Base-by-base conservation (phyloP, 2,329 filamentous ascomycete genomes). In the Colletotrichum lindemuthianum region DNA sequence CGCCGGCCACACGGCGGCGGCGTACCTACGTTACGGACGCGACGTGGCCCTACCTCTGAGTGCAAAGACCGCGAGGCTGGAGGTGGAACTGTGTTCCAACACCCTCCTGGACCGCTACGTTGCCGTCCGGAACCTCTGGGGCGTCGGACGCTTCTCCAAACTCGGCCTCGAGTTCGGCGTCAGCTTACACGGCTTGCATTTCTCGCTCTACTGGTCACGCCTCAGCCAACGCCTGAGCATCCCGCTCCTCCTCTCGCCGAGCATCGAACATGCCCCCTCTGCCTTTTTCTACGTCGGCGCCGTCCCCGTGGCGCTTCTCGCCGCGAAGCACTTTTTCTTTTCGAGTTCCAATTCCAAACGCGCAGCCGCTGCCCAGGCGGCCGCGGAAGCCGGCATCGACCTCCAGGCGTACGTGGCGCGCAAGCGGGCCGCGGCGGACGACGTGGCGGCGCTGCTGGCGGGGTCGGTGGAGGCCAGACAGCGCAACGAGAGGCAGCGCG, bases 121-220 rank as follows among this genome's bases (percentile, higher is more conserved):
- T 4, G 79, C 81, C 33, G 67, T 84, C 43, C 79, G 82, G 5
- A 79, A 78, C 49, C 74, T 84, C 54, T 80, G 73, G 69, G 75
- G 74, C 41, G 68, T 78, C 48, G 79, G 81, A 40, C 71, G 74
- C 8, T 78, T 78, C 69, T 76, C 80, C 50, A 78, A 75, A 45
- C 66, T 81, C 13, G 82, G 82, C 10, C 70, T 84, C 39, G 82
- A 84, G 60, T 66, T 84, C 11, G 79, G 78, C 13, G 68, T 83
- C 40, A 78, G 77, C 54, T 72, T 73, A 2, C 74, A 75, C 66
- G 78, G 75, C 59, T 67, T 83, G n/a, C 77, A 82, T 60, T 61
- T 83, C 48, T 82, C 80, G 9, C 70, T 82, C 2, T 82, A 83
- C 72, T 82, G 80, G 79, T 81, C 81, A 2, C 77, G 79, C 1